phyloP scores from a whole-genome alignment of 305 asterid genomes.

The Fraxinus dipetala region DNA sequence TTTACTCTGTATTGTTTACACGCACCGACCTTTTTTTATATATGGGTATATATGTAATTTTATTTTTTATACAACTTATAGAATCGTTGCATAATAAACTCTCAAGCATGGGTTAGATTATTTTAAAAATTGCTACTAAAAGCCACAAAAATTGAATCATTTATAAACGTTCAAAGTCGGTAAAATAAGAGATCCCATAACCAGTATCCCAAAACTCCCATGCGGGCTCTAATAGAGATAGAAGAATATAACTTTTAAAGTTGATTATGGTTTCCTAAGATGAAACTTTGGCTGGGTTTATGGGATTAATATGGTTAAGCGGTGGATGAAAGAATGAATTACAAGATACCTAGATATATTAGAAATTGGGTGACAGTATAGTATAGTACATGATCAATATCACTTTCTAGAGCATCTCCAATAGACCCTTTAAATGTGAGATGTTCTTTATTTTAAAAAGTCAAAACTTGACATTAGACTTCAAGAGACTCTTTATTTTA shows the following conservation, averaged over 20 bases:
- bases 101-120: background rate
- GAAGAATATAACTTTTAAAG: background rate
- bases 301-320: background rate
- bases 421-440: background rate
- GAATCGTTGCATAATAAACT: background rate
- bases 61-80: too few species aligned
- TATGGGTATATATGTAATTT: background rate
- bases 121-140: background rate
- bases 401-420: background rate
- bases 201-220: background rate
- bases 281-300: background rate
- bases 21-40: background rate
- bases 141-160: background rate
- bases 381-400: background rate
- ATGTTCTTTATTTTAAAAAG: background rate
- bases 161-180: background rate
- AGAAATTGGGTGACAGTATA: background rate
- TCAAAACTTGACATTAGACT: background rate
- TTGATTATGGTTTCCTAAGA: background rate
- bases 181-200: background rate
- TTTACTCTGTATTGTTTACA: background rate
- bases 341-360: background rate
- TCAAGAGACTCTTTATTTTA: background rate
- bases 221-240: background rate
- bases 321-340: background rate